Conservation (phyloP, 1,284 basidiomycete genomes). For the Fomitopsis palustris region DNA sequence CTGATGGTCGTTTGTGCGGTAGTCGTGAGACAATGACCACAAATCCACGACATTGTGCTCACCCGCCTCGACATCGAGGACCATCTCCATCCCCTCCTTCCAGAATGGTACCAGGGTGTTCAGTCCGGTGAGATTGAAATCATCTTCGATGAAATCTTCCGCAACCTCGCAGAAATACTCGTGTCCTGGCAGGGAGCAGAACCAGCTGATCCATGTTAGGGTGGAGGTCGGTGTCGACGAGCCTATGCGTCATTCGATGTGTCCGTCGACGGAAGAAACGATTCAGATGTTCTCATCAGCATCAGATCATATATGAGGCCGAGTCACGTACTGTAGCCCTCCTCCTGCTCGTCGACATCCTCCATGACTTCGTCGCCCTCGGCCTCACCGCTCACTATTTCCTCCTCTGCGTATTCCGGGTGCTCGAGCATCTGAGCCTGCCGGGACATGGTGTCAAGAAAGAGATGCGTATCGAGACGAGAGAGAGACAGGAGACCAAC, state of each 20-base stretch:
- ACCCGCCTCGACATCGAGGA: constrained; percentile 99
- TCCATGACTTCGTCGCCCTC: constrained; percentile 34
- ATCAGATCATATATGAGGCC: background rate
- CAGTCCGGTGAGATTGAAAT: constrained; percentile 97
- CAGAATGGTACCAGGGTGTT: constrained; percentile 97
- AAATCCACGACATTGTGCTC: constrained; percentile 30
- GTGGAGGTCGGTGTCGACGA: constrained; percentile 84
- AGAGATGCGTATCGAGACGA: constrained; percentile 5
- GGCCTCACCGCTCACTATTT: constrained; percentile 25
- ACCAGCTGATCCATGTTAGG: constrained; percentile 98
- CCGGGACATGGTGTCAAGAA: constrained; percentile 23
- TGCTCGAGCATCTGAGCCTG: constrained; percentile 16
- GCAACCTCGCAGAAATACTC: constrained; percentile 99
- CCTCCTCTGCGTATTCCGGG: constrained; percentile 25
- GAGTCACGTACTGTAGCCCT: constrained; percentile 30
- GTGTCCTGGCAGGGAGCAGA: constrained; percentile 96
- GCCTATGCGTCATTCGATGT: constrained; percentile 37
- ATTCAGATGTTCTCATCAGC: background rate
- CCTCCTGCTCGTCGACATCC: constrained; percentile 30
- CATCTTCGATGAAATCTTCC: constrained; percentile 99
- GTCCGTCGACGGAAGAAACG: background rate
- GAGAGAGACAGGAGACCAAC: constrained; percentile 11
- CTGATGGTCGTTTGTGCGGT: constrained; percentile 31
- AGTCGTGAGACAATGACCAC: constrained; percentile 1
- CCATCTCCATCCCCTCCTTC: constrained; percentile 99